Conservation (phyloP, 306 rosid genomes). For the Gleditsia sinensis region DNA sequence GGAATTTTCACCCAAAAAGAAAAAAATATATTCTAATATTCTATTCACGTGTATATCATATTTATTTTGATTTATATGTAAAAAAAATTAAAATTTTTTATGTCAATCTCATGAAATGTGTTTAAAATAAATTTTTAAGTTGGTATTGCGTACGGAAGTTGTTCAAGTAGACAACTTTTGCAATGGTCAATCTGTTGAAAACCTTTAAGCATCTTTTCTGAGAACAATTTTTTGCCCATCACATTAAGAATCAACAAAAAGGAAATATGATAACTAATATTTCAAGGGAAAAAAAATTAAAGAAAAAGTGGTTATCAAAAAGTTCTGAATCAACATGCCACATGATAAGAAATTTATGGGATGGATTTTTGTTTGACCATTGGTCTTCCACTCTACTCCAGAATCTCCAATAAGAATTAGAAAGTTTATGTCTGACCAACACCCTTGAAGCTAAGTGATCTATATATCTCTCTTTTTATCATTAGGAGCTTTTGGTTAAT, state of each 20-base stretch:
- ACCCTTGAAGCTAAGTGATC: conserved; percentile 32
- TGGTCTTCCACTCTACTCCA: conserved; percentile 47
- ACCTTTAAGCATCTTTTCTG: neutral
- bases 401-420: conserved; percentile 18
- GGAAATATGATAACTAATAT: neutral
- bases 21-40: no score
- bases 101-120: no score
- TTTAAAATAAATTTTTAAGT: neutral
- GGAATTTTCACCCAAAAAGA: neutral
- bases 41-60: no score
- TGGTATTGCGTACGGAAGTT: neutral
- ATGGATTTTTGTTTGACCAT: conserved; percentile 42
- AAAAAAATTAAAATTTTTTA: neutral
- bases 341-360: conserved; percentile 24
- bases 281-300: no score
- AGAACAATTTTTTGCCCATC: neutral
- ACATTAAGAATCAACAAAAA: neutral
- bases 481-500: conserved; percentile 37
- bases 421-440: conserved; percentile 43
- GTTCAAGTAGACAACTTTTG: neutral
- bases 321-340: conserved; percentile 26
- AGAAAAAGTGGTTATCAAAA: conserved; percentile 5
- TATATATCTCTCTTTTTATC: conserved; percentile 27
- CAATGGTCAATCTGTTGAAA: neutral
- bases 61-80: neutral